Conservation (phyloP, 78 protist species). For the Chrysochromulina parva region DNA sequence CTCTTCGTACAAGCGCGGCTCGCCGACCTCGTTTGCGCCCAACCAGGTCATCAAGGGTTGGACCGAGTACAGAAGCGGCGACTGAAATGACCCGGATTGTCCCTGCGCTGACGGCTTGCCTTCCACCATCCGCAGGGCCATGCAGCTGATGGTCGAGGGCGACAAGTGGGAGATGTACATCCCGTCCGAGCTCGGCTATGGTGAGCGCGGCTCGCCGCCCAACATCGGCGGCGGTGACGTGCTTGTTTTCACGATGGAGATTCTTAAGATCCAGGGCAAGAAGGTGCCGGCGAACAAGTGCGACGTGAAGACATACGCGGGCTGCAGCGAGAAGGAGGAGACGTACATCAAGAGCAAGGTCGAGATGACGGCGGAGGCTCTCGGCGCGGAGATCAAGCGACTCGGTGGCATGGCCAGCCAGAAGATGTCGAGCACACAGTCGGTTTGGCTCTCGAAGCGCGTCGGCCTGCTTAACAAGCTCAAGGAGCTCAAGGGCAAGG, state of each 20-base stretch:
- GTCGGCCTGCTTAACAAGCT: too few species aligned
- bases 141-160: slow-evolving; percentile 35
- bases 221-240: neutral
- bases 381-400: too few species aligned
- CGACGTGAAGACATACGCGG: too few species aligned
- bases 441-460: too few species aligned
- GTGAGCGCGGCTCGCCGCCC: neutral
- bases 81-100: too few species aligned
- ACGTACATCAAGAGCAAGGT: too few species aligned
- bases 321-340: too few species aligned
- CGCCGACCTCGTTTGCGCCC: neutral
- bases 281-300: neutral
- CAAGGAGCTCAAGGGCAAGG: too few species aligned
- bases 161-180: slow-evolving; percentile 37
- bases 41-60: slow-evolving; percentile 9
- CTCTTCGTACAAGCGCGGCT: neutral
- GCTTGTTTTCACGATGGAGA: neutral
- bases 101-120: too few species aligned
- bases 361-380: too few species aligned
- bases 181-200: neutral
- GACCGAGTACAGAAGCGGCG: neutral
- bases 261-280: neutral
- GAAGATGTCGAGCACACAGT: too few species aligned
- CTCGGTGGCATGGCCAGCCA: too few species aligned
- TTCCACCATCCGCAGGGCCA: neutral